phyloP scores from a whole-genome alignment of 1,284 basidiomycete genomes.

The Chondrostereum purpureum region DNA sequence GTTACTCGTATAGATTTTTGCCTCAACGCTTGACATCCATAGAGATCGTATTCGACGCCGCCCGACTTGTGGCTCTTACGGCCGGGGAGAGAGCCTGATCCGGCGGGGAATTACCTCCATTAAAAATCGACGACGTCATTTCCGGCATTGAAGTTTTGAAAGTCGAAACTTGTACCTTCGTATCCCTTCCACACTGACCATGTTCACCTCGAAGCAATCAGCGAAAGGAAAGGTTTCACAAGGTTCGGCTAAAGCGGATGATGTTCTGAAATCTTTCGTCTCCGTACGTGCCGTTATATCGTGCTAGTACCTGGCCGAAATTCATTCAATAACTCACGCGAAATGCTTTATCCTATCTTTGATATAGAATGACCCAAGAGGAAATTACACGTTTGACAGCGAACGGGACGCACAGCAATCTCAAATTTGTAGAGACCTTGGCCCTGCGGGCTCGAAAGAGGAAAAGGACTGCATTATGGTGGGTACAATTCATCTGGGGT shows the following conservation, averaged over 20 bases:
- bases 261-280: slow-evolving; percentile 29
- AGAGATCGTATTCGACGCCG: too few species aligned
- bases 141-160: too few species aligned
- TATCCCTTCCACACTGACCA: slow-evolving; percentile 3
- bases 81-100: too few species aligned
- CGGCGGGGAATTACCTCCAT: too few species aligned
- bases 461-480: slow-evolving; percentile 60
- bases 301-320: neutral
- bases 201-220: slow-evolving; percentile 1
- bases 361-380: slow-evolving; percentile 45
- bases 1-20: too few species aligned
- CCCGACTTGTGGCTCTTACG: too few species aligned
- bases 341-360: too few species aligned
- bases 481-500: too few species aligned
- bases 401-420: slow-evolving; percentile 51
- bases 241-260: slow-evolving; percentile 15
- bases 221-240: slow-evolving; percentile 4
- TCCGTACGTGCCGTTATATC: slow-evolving; percentile 22
- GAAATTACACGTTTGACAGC: slow-evolving; percentile 55
- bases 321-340: too few species aligned
- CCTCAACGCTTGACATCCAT: too few species aligned
- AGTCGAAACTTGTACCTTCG: slow-evolving; percentile 4
- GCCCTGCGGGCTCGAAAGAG: slow-evolving; percentile 16
- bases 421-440: slow-evolving; percentile 56
- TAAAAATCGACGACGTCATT: too few species aligned